Base-by-base conservation (phyloP, 805 yeast species). In the Candida ulmi region DNA sequence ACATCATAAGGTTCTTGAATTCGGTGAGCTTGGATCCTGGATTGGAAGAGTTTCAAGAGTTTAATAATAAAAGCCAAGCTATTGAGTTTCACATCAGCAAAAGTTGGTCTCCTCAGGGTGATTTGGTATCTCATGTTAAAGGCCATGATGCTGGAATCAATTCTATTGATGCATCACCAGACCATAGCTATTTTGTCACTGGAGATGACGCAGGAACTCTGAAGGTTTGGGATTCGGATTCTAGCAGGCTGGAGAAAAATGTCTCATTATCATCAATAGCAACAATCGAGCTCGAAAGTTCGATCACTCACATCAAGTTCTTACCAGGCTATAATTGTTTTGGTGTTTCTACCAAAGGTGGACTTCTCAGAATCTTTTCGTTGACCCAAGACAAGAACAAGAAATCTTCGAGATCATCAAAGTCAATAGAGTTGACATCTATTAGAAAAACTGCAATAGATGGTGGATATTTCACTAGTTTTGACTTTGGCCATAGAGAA, bases 221-320 rank as follows among this genome's bases (percentile, higher is more conserved):
- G 30, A 82, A 78, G 46, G 60, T 91, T 0, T 93, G 97, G 97
- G 95, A 87, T 53, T 60, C 80, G 97, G 95, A 87, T 53, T 60
- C 80, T 1, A 51, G 63, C 9, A 75, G 78, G 42, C 61, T 90
- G 28, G 87, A 80, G 38, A 73, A 72, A 39, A 83, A 82, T 30
- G 74, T 79, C 4, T 63, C 73, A 9, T 72, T 74, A 24, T 63
- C 71, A 4, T 70, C 87, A 0, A 58, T 67, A 8, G 46, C 75
- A 8, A 62, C 74, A 1, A 54, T 73, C 1, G 69, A 73, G 30
- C 58, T 81, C 35, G 72, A 72, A 0, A 65, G 77, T 0, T 45
- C 77, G 0, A 68, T 87, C 7, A 67, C 71, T 0, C 62, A 68
- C 11, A 59, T 85, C 12, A 52, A 58, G 16, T 78, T 81, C 46